Evolutionary conservation across 805 yeast species (phyloP), one percentile per base, ranked within the genome.

Genomic region (Ogataea corticis): DNA sequence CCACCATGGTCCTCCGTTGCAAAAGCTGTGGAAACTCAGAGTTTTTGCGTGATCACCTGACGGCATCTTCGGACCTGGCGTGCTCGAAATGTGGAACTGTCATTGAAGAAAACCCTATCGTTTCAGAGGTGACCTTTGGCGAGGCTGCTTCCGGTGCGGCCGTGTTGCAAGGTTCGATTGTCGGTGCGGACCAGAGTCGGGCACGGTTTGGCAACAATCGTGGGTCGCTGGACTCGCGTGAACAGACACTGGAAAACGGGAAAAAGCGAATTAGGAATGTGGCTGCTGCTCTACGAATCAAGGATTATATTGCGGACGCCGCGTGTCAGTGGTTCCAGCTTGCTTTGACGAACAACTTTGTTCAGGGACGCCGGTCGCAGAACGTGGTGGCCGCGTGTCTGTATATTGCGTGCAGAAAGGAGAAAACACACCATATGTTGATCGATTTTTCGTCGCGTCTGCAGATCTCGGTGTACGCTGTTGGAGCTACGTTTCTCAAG

Each of bases 301-400:
- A 96, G 2, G 96, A 88, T 37, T 85, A 81, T 62, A 82, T 92
- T 11, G 77, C 90, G 2, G 96, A 87, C 47, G 83, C 92, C 11
- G 97, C 97, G 0, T 77, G 80, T 55, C 87, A 86, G 47, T 89
- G 96, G 92, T 95, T 88, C 66, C 83, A 83, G 54, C 70, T 90
- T 44, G 98, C 98, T 0, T 72, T 95, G 23, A 77, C 89, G 2
- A 78, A 85, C 52, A 91, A 90, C 62, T 94, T 94, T 63, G 98
- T 94, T 18, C 96, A 92, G 65, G 99, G 99, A n/a, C 76, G 99
- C 57, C 71, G 94, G 50, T 89, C 97, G 2, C 97, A 91, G 62
- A 91, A 92, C 61, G 98, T 94, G 3, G 82, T 91, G 44, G 96
- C 97, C 0, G 90, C 98, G 0, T 94, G 99, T 68, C 73, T 94